Evolutionary conservation across 179 eudicot genomes (phyloP), one percentile per base, ranked within the genome.

Genomic region (Corrigiola litoralis): DNA sequence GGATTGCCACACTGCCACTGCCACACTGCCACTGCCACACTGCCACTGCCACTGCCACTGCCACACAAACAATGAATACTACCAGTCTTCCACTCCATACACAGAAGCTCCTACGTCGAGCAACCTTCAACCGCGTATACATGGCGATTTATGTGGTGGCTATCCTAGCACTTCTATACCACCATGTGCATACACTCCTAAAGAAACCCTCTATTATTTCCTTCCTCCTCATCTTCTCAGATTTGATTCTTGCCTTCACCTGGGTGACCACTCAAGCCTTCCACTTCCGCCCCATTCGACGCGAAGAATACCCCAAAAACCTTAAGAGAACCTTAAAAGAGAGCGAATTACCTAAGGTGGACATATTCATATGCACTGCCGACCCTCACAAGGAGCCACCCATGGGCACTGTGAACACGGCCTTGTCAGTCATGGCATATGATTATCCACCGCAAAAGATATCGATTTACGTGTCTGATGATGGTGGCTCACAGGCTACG

Each of bases 381-480:
- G 97, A 90, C 54, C 95, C 95, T 0, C 51, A 79, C 55, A 92
- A 85, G 58, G 96, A 92, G 60, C 98, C 98, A 6, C 98, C 98
- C 11, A 69, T 89, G 32, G 83, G 78, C 32, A 91, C 85, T 1
- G 87, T 80, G 0, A 89, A 87, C 76, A 89, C 96, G 5, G 96
- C 98, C 4, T 51, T 92, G 51, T 85, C 98, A 6, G 87, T 92
- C 4, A 72, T 92, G 97, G 88, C 91, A 0, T 89, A 86, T 31
- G 91, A 92, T 28, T 89, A 92, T 53, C 90, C 90, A 9, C 33
- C 83, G 3, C 85, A 85, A 28, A 92, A 92, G 72, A 33, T 87
- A 1, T 85, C 98, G 14, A 80, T 92, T 0, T 92, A 89, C 25
- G 76, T 92, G 16, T 92, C 98, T 1, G 96, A 92, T 24, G 98